Evolutionary conservation across 2,329 filamentous ascomycete species (phyloP).

Genomic region (Aureobasidium subglaciale): DNA sequence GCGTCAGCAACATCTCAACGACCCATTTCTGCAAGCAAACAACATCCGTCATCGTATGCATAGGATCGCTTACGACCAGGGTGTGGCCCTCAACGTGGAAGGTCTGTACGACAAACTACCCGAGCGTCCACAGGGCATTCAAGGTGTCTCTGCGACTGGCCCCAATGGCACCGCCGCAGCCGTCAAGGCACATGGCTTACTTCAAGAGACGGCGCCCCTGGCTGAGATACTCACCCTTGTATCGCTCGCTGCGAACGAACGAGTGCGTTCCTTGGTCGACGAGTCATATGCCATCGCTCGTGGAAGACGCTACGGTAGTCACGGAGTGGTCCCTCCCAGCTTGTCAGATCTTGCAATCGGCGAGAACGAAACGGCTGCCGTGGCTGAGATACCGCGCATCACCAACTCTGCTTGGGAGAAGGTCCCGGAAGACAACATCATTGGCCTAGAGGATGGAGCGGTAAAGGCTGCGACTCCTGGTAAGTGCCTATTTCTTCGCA

Average conservation of each 20-base stretch:
- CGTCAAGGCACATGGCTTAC: slow-evolving; percentile 52
- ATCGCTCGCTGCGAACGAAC: slow-evolving; percentile 75
- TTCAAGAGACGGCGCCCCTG: slow-evolving; percentile 63
- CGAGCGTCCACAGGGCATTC: slow-evolving; percentile 8
- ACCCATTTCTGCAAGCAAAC: slow-evolving; percentile 65
- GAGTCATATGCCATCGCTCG: slow-evolving; percentile 66
- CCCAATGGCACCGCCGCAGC: slow-evolving; percentile 23
- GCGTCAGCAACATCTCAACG: slow-evolving; percentile 61
- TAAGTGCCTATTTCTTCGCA: neutral
- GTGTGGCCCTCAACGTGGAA: slow-evolving; percentile 53
- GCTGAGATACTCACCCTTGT: slow-evolving; percentile 77
- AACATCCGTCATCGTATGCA: slow-evolving; percentile 48
- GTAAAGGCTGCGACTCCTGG: neutral
- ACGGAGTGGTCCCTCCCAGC: slow-evolving; percentile 69
- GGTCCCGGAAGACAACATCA: slow-evolving; percentile 2
- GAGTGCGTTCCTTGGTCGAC: slow-evolving; percentile 67
- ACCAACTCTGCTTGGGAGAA: slow-evolving; percentile 38
- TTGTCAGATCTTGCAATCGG: slow-evolving; percentile 64
- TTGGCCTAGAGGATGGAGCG: neutral
- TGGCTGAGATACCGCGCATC: slow-evolving; percentile 32
- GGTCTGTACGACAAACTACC: slow-evolving; percentile 41
- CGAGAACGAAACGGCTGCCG: slow-evolving; percentile 33
- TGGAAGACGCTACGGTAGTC: slow-evolving; percentile 61
- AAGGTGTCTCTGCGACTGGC: slow-evolving; percentile 22
- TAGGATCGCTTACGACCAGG: slow-evolving; percentile 52